Base-by-base conservation (phyloP, 2,329 filamentous ascomycete genomes). In the Colletotrichum sp. region DNA sequence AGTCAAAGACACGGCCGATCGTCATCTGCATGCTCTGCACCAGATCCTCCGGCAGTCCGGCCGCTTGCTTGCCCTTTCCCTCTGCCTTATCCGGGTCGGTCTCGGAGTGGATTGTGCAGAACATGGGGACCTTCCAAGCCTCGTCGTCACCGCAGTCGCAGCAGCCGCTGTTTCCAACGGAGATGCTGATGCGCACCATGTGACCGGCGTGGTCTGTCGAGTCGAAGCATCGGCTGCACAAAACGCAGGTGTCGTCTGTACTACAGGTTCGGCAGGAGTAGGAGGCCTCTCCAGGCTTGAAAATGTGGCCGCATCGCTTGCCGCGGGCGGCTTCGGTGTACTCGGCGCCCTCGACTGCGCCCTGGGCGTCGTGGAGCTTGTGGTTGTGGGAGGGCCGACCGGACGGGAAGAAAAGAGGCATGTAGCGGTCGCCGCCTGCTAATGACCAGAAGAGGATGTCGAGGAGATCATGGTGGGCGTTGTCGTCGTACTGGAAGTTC, bases 121-220 rank as follows among this genome's bases (percentile, higher is more conserved):
- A 93, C 76, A 98, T 89, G 57, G 96, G 95, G 62, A 92, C 87
- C 81, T 92, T 92, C 96, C 97, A 99, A 13, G 97, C 97, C 83
- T 99, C 97, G 24, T 93, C 91, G 81, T 99, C 97, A 73, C 97
- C 97, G 81, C 97, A 99, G 84, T 99, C 97, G 83, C 97, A 99
- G 85, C 97, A 98, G 58, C 96, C 96, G 80, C 94, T 97, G 81
- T 98, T 98, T 8, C 96, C 96, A 4, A 94, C 91, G 1, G 95
- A 98, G 61, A 98, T 92, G 72, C 90, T 94, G 72, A 99, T 95
- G 79, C 94, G 93, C 69, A 98, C 96, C 86, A 95, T 94, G 83
- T 99, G 97, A 15, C 93, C 96, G 13, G 95, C 93, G 83, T 99
- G 97, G 80, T 99, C 96, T 51, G 96, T 98, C 31, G 95, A 92